Conservation (phyloP, 1,284 basidiomycete genomes). For the Ganoderma lucidum region DNA sequence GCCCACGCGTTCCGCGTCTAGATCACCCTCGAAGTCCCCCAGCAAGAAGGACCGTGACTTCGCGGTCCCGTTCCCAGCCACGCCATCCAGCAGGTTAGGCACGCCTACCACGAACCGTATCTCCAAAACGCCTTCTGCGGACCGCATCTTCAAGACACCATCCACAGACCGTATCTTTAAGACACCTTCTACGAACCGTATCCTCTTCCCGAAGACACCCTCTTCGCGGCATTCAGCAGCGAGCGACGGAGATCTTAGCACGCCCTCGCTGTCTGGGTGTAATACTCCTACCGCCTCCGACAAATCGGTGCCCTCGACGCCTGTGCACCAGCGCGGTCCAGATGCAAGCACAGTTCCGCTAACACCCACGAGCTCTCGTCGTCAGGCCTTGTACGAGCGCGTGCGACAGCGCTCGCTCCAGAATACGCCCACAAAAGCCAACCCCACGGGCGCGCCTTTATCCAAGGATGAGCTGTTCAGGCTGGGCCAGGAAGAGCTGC, state of each 20-base stretch:
- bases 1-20: conserved; percentile 44
- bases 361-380: conserved; percentile 76
- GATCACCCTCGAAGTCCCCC: conserved; percentile 51
- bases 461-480: conserved; percentile 73
- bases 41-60: conserved; percentile 54
- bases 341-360: conserved; percentile 62
- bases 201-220: conserved; percentile 53
- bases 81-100: conserved; percentile 45
- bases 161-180: conserved; percentile 20
- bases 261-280: conserved; percentile 35
- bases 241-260: conserved; percentile 27
- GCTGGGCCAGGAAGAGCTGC: conserved; percentile 77
- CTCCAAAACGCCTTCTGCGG: conserved; percentile 37
- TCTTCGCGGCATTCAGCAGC: conserved; percentile 39
- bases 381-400: conserved; percentile 81
- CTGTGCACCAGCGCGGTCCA: conserved; percentile 65
- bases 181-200: conserved; percentile 47
- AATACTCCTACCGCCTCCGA: conserved; percentile 43
- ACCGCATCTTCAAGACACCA: conserved; percentile 37
- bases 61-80: conserved; percentile 60
- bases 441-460: conserved; percentile 52
- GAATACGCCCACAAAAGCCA: conserved; percentile 67
- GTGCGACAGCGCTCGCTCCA: conserved; percentile 74
- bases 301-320: conserved; percentile 66
- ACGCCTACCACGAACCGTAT: conserved; percentile 46